Evolutionary conservation across 78 protist genomes (phyloP), one percentile per base, ranked within the genome.

Genomic region (Dictyostelium capitatum): DNA sequence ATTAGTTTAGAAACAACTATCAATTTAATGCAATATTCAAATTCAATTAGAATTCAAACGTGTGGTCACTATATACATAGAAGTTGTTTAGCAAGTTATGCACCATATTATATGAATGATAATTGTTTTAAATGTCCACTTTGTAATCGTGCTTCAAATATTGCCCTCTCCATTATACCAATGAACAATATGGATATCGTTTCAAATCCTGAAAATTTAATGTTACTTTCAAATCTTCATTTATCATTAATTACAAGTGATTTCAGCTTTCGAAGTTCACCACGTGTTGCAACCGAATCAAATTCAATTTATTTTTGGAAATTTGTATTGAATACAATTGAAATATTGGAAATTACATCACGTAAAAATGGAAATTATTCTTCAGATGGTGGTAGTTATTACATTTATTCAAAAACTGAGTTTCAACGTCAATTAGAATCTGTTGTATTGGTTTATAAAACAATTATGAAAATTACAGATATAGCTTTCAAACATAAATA

Each of bases 11-110:
- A 70, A 30, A 12, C 15, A 37, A 19, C 47, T 37, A 10, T 28
- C 25, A 20, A 73, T 2, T 73, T 73, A 9, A 43, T 85, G 12
- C 79, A 75, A 56, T 37, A 6, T 23, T 50, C 83, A 28, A n/a
- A 30, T 20, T 6, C 32, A 19, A 77, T 59, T 7, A 28, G 53
- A 28, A 50, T 37, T n/a, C 83, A 80, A 23, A 56, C 78, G 3
- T 87, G 93, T 65, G 79, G 82, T 62, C 93, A 87, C 20, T 78
- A 72, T 78, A 43, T 74, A 6, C 93, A 87, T 59, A 75, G 43
- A 8, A 19, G n/a, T 11, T 87, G 93, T 65, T 15, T 87, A 37
- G 25, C 50, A 5, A 23, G 28, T 28, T 87, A 32, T 64, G 32
- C 79, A 0, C 75, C 75, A 67, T 30, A 32, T 41, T 25, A 67